Percentiles rank a stretch among this genome's conserved stretches.
These are phyloP conservation scores for Oryza glaberrima DNA, from an alignment of 176 grass and related monocot species.

Conservation along the genomic window DNA sequence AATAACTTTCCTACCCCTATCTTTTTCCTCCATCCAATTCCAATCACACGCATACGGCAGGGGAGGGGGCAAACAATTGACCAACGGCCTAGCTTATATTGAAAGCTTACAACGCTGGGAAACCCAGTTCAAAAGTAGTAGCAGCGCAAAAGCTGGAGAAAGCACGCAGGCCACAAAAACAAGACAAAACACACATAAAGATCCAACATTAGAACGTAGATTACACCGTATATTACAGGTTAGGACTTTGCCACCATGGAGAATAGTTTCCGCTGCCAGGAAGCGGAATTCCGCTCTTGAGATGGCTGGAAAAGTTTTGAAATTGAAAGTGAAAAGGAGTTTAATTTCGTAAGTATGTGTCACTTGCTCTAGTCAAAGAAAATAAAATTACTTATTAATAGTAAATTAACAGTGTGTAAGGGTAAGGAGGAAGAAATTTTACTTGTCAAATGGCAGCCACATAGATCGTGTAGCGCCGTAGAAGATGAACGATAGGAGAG, in stretches of 20 bases:
- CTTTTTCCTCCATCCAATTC: too few relatives aligned
- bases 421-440: background rate
- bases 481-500: slow-evolving; percentile 30
- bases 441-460: slow-evolving; percentile 30
- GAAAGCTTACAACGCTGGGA: too few relatives aligned
- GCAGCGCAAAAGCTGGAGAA: too few relatives aligned
- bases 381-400: background rate
- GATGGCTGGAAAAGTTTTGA: slow-evolving; percentile 18
- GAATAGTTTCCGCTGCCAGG: slow-evolving; percentile 2
- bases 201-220: background rate
- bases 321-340: background rate
- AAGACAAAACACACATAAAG: too few relatives aligned
- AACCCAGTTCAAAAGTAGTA: too few relatives aligned
- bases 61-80: too few relatives aligned
- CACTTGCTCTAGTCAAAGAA: background rate
- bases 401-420: background rate
- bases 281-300: background rate
- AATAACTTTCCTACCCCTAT: too few relatives aligned
- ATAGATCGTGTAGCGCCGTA: slow-evolving; percentile 7
- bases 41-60: too few relatives aligned
- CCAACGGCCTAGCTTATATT: too few relatives aligned
- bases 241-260: background rate
- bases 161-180: too few relatives aligned
- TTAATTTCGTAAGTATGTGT: background rate
- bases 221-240: background rate